Base-by-base conservation (phyloP, 2,329 filamentous ascomycete genomes). In the Biscogniauxia marginata region DNA sequence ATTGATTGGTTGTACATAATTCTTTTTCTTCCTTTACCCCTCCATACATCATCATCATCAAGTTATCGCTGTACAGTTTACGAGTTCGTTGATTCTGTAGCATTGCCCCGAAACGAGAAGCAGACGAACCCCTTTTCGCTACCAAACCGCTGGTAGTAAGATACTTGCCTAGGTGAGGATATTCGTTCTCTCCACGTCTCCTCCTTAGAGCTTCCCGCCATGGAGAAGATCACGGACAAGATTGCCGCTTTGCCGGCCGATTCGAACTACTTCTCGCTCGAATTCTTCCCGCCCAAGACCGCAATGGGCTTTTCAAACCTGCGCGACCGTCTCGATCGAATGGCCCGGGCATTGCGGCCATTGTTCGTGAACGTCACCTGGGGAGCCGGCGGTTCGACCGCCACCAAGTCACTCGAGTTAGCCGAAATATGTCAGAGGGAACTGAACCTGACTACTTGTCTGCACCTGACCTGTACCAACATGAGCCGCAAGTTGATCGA, bases 271-370 rank as follows among this genome's bases (percentile, higher is more conserved):
- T 96, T 96, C 77, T 98, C 95, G 49, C 88, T 98, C 75, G 95
- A 99, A 78, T 99, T 99, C 85, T 99, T 99, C 78, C 95, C 95
- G 64, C 95, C 95, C 61, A 99, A 98, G 80, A 99, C 95, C 48
- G 83, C 88, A 59, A 96, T 96, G 87, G 95, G 95, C 63, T 96
- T 95, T 68, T 88, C 91, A 61, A 99, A 99, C 74, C 85, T 99
- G 54, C 90, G 93, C 71, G 90, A 90, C 63, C 92, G 95, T 70
- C 85, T 99, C 57, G 90, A 96, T 73, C 91, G 95, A 71, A 98
- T 99, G 95, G 87, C 95, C 50, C 86, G 91, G 62, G 93, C 91
- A 13, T 81, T 99, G 56, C 88, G 90, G 13, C 95, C 95, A 46
- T 83, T 98, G 47, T 99, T 99, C 70, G 91, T 99, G 60, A 98